Conservation (phyloP, 2,329 filamentous ascomycete species). For the Epichloe gansuensis region DNA sequence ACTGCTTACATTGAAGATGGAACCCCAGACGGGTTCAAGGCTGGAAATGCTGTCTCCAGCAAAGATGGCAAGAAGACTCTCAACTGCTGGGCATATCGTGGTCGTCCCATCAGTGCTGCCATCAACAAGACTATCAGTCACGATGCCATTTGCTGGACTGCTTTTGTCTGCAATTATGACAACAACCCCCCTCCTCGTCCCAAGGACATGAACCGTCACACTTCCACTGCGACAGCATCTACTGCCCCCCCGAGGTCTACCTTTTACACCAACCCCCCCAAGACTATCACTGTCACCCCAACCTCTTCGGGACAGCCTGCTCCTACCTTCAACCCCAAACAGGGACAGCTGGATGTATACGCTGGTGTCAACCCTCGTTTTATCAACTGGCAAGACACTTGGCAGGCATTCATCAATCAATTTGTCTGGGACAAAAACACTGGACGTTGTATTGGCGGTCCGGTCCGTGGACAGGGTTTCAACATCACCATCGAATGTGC, state of each 20-base stretch:
- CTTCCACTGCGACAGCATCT: slow-evolving; percentile 21
- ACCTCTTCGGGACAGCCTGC: slow-evolving; percentile 15
- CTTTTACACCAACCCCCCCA: slow-evolving; percentile 17
- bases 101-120: slow-evolving; percentile 24
- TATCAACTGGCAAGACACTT: slow-evolving; percentile 26
- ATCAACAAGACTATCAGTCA: slow-evolving; percentile 25
- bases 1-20: slow-evolving; percentile 29
- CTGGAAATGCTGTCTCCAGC: slow-evolving; percentile 27
- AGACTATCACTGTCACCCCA: slow-evolving; percentile 11
- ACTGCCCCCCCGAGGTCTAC: slow-evolving; percentile 22
- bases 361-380: slow-evolving; percentile 24
- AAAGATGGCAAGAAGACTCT: slow-evolving; percentile 26
- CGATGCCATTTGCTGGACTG: slow-evolving; percentile 26
- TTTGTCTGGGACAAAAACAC: slow-evolving; percentile 27
- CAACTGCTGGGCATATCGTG: slow-evolving; percentile 30
- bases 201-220: slow-evolving; percentile 22
- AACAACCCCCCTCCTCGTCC: slow-evolving; percentile 20
- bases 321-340: slow-evolving; percentile 18
- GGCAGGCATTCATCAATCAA: slow-evolving; percentile 26
- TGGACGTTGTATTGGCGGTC: slow-evolving; percentile 20
- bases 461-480: slow-evolving; percentile 22
- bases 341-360: slow-evolving; percentile 19
- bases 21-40: slow-evolving; percentile 26
- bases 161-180: slow-evolving; percentile 29
- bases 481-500: slow-evolving; percentile 25